Conservation (phyloP, 2,329 filamentous ascomycete species). For the Trichoderma pleuroti region DNA sequence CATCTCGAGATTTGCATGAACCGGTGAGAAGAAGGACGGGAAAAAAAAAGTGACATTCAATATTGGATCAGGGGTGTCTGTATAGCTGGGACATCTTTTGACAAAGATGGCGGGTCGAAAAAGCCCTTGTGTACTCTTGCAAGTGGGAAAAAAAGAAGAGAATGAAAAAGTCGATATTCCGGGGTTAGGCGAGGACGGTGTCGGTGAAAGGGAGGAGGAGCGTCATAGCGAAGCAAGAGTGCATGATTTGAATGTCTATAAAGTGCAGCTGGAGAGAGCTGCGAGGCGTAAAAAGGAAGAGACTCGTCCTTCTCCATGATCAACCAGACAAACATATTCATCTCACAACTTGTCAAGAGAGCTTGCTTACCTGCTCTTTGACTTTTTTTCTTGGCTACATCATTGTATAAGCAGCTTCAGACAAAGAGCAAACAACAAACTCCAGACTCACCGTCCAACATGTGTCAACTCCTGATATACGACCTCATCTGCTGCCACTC, state of each 20-base stretch:
- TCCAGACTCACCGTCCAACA: too few species aligned
- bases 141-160: background rate
- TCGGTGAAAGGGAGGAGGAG: background rate
- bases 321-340: background rate
- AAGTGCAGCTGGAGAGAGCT: background rate
- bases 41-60: background rate
- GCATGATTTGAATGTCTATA: background rate
- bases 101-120: background rate
- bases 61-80: background rate
- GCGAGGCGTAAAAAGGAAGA: background rate
- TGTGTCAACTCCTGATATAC: slow-evolving; percentile 50
- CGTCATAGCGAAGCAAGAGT: background rate
- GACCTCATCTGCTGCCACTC: slow-evolving; percentile 51
- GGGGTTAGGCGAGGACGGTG: background rate
- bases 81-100: background rate
- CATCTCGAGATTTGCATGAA: background rate
- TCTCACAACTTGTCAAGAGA: background rate
- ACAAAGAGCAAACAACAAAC: background rate
- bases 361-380: too few species aligned
- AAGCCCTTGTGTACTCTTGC: background rate
- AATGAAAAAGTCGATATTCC: background rate
- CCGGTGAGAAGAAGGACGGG: background rate
- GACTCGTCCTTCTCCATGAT: background rate
- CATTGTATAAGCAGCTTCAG: too few species aligned
- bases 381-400: too few species aligned